Evolutionary conservation across 768 basidiomycete genomes (phyloP), one percentile per base, ranked within the genome.

Genomic region (Tulasnella sp.): DNA sequence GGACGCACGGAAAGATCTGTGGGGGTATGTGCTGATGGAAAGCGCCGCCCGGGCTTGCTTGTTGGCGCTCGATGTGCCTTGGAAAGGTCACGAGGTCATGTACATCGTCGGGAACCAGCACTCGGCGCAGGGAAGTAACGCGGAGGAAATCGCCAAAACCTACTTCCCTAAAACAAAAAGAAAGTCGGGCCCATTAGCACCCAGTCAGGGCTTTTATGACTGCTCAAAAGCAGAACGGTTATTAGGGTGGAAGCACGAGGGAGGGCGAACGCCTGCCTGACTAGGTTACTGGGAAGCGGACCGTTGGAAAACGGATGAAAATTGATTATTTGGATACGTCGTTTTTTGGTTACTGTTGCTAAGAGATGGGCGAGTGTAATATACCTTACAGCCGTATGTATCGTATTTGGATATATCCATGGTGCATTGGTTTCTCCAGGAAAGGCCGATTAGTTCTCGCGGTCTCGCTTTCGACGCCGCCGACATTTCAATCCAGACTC

Each of bases 31-130:
- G 17, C 39, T 62, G 26, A 63, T 47, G 41, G 66, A 39, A 19
- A 39, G 36, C 37, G 74, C 74, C 19, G 74, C 72, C 32, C 19
- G 74, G 36, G 74, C 74, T 40, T 73, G 59, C 29, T 34, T 75
- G 17, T 52, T 75, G 29, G 74, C 74, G 17, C 36, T 75, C 9
- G 72, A 73, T 34, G 59, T 73, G 37, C 71, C 63, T 36, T 67
- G 72, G 64, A 73, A 68, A 34, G 74, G 74, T 22, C 72, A 73
- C 59, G 74, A 75, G 67, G 72, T 73, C n/a, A 65, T 75, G 63
- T 63, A 62, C 39, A 67, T 75, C 37, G 68, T 73, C 17, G 59
- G 67, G 34, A 44, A 68, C 16, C 36, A 64, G 32, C 74, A 75
- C 59, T 34, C 44, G 36, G 72, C 72, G 2, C 44, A 73, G 36